phyloP scores from a whole-genome alignment of 345 rosid species.

The Citrus trifoliata region DNA sequence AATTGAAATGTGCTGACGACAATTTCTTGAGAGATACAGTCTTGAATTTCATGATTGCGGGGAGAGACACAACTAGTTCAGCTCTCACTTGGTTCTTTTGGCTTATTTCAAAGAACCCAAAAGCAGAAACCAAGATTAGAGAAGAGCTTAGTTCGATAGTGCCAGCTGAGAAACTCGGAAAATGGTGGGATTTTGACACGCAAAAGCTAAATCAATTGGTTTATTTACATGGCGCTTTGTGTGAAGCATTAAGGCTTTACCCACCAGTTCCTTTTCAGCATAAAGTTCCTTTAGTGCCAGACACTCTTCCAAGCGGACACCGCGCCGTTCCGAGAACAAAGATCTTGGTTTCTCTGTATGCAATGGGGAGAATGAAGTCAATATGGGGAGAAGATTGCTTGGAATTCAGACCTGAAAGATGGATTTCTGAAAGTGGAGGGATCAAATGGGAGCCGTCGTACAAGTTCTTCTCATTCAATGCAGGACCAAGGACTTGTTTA shows the following conservation, averaged over 20 bases:
- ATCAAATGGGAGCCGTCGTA: constrained; percentile 10
- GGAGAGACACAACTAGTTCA: constrained; percentile 43
- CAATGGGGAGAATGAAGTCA: constrained; percentile 34
- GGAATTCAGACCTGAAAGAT: constrained; percentile 41
- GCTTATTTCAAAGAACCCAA: constrained; percentile 31
- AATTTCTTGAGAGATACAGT: constrained; percentile 52
- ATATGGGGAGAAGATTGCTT: constrained; percentile 40
- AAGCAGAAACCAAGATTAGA: constrained; percentile 32
- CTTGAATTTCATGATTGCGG: constrained; percentile 48
- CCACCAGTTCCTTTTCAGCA: constrained; percentile 35
- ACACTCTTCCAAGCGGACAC: constrained; percentile 42
- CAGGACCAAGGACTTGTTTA: constrained; percentile 8
- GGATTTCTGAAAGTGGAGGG: constrained; percentile 30
- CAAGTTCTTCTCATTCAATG: constrained; percentile 10
- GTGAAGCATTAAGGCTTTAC: constrained; percentile 36
- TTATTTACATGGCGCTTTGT: constrained; percentile 34
- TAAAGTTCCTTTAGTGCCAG: constrained; percentile 18
- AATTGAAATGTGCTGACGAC: constrained; percentile 27
- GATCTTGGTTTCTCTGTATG: constrained; percentile 18
- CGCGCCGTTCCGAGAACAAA: constrained; percentile 9
- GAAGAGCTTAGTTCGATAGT: constrained; percentile 35
- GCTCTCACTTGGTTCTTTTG: constrained; percentile 55
- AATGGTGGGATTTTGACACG: neutral
- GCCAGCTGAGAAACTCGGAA: neutral
- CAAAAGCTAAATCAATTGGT: constrained; percentile 19